Conservation (phyloP, 176 grass and related monocot genomes). For the Raddia guianensis region DNA sequence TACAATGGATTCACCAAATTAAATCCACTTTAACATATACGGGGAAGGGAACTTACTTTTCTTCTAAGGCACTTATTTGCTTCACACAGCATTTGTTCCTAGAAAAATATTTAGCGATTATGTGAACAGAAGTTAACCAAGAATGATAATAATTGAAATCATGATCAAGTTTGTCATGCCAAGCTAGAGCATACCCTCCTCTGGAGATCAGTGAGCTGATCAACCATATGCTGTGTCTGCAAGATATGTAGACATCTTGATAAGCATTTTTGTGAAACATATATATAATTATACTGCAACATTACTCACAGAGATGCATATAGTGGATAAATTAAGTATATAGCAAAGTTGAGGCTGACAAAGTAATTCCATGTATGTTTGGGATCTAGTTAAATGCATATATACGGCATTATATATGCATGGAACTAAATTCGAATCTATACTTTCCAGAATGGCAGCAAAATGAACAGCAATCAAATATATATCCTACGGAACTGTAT, state of each 20-base stretch:
- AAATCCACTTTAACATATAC: background rate
- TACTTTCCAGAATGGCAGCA: background rate
- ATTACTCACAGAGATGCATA: background rate
- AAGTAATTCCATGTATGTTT: background rate
- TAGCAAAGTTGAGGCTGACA: background rate
- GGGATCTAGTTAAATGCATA: background rate
- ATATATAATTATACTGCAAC: background rate
- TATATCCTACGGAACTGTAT: background rate
- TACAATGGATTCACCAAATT: too few relatives aligned
- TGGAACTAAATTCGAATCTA: background rate
- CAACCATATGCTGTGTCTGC: conserved; percentile 86
- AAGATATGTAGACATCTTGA: background rate
- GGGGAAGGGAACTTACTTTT: conserved; percentile 54
- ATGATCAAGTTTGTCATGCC: background rate
- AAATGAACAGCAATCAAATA: background rate
- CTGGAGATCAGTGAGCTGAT: conserved; percentile 76
- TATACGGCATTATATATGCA: background rate
- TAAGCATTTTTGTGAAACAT: background rate
- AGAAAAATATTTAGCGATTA: conserved; percentile 23
- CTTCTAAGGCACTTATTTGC: conserved; percentile 78
- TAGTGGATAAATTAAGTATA: background rate
- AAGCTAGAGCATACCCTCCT: conserved; percentile 54
- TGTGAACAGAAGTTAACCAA: background rate
- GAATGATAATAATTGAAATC: background rate
- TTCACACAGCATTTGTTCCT: conserved; percentile 84